phyloP scores from a whole-genome alignment of 257 asterid species.

The Solanum etuberosum region DNA sequence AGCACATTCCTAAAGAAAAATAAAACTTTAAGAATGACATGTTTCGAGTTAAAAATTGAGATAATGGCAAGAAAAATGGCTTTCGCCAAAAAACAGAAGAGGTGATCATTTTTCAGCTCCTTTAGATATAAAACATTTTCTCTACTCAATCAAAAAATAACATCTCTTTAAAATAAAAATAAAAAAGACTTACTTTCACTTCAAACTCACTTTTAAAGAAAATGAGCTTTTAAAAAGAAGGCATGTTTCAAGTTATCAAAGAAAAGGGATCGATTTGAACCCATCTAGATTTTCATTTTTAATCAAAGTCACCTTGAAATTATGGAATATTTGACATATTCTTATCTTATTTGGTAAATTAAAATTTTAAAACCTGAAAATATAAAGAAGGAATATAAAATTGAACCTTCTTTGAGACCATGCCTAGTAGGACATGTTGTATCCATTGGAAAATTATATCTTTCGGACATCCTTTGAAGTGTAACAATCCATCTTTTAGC shows the following conservation, averaged over 20 bases:
- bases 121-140: not conserved
- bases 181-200: no score
- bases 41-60: not conserved
- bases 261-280: constrained; percentile 5
- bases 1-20: not conserved
- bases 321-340: not conserved
- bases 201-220: not conserved
- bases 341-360: not conserved
- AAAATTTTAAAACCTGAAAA: not conserved
- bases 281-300: constrained; percentile 24
- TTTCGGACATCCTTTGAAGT: constrained; percentile 53
- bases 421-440: constrained; percentile 9
- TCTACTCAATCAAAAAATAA: no score
- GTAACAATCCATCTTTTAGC: constrained; percentile 53
- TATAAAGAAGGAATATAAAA: not conserved
- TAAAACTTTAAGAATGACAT: not conserved
- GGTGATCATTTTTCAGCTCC: not conserved
- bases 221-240: not conserved
- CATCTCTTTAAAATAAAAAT: no score
- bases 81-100: not conserved
- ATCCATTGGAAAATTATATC: constrained; percentile 33
- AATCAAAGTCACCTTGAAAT: not conserved
- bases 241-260: not conserved
- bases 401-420: constrained; percentile 45
- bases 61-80: not conserved